Base-by-base conservation (phyloP, 805 yeast genomes). In the Trichomonascus vanleenenianus region DNA sequence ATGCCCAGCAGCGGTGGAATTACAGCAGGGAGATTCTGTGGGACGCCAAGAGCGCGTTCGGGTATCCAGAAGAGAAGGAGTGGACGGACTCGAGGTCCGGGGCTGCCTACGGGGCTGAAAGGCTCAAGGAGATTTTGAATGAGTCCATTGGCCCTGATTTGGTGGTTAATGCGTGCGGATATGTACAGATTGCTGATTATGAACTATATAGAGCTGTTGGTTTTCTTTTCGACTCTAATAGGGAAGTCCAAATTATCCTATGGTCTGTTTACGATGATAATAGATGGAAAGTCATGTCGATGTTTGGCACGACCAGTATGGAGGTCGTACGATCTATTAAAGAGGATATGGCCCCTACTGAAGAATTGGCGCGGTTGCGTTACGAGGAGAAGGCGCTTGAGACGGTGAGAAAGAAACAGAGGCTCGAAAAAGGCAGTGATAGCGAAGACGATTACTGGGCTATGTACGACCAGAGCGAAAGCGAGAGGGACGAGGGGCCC, bases 361-460 rank as follows among this genome's bases (percentile, higher is more conserved):
- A 22, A 8, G 27, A 22, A 22, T 22, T 22, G 27, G 27, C 27
- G 27, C 27, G 27, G 8, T 22, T 22, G 27, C 27, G 27, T 4
- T 22, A 35, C 3, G 43, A 39, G 8, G 37, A 31, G 27, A 31
- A 31, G 14, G 14, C 35, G 10, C 18, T 31, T 32, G 19, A 25
- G 9, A 7, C 19, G 15, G 11, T 20, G 4, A 14, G 16, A 8
- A 11, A 25, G n/a, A 12, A 39, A 6, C 31, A 30, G 19, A 27
- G n/a, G 7, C 32, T n/a, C 18, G 33, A 22, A 7, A 18, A 27
- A 7, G 39, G 33, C 16, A 20, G 15, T 14, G 31, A 33, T 33
- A 30, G 16, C n/a, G 44, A 42, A 10, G 38, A 42, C 18, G 44
- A 10, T 14, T 34, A 33, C 10, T 34, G 39, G 39, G 31, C 11